Evolutionary conservation across 2,329 filamentous ascomycete species (phyloP).

Genomic region (Colletotrichum sp.): DNA sequence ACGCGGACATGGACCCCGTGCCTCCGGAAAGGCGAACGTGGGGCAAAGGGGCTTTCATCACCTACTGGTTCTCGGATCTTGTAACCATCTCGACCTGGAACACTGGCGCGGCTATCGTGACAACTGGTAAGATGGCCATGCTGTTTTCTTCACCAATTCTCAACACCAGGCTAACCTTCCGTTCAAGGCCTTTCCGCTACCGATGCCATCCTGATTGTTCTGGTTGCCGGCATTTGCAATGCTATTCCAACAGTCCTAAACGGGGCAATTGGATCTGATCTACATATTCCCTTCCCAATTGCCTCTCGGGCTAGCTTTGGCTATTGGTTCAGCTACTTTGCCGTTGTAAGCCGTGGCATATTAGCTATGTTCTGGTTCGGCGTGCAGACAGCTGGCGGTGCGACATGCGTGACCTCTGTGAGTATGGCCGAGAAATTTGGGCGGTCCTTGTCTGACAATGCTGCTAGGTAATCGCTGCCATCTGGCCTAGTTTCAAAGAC

Average conservation of each 20-base stretch:
- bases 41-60: conserved; percentile 38
- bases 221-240: conserved; percentile 51
- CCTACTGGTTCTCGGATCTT: conserved; percentile 52
- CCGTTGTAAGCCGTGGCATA: conserved; percentile 45
- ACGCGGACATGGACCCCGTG: conserved; percentile 37
- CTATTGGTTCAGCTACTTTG: conserved; percentile 33
- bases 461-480: neutral
- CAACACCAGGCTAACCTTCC: neutral
- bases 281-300: conserved; percentile 44
- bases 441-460: neutral
- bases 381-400: neutral
- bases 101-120: conserved; percentile 32
- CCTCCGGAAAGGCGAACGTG: conserved; percentile 46
- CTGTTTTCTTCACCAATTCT: neutral
- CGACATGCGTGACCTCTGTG: neutral
- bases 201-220: conserved; percentile 52
- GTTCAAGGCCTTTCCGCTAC: conserved; percentile 41
- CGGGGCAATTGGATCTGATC: conserved; percentile 36
- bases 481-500: neutral
- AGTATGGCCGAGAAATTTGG: neutral
- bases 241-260: conserved; percentile 52
- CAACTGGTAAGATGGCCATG: conserved; percentile 23
- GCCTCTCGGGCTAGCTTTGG: conserved; percentile 49
- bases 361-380: conserved; percentile 23
- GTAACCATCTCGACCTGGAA: conserved; percentile 35